Percentiles rank a stretch among this genome's conserved stretches.
Evolutionary conservation across 805 yeast genomes (phyloP).

Genomic region (Dipodascus geniculatus): DNA sequence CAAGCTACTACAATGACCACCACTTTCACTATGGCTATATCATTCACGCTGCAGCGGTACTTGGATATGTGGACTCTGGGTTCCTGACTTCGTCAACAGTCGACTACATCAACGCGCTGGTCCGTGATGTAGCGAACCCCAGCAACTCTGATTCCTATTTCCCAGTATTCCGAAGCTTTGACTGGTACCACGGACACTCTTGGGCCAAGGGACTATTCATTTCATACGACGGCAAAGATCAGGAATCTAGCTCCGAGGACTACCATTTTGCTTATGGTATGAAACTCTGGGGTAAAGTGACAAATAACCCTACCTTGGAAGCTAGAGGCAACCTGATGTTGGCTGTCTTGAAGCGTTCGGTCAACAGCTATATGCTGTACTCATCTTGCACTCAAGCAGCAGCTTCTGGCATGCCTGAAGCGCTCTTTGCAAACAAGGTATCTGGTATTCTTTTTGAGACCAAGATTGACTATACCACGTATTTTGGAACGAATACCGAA

Average conservation of each 20-base stretch:
- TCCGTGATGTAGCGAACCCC: slow-evolving; percentile 61
- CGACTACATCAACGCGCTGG: slow-evolving; percentile 47
- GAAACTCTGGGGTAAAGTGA: slow-evolving; percentile 55
- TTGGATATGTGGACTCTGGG: slow-evolving; percentile 48
- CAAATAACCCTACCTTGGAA: slow-evolving; percentile 40
- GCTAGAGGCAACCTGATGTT: slow-evolving; percentile 47
- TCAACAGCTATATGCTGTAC: slow-evolving; percentile 45
- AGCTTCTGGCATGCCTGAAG: slow-evolving; percentile 39
- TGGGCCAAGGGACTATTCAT: slow-evolving; percentile 62
- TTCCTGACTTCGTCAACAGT: slow-evolving; percentile 37
- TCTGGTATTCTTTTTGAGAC: slow-evolving; percentile 62
- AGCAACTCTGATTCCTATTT: slow-evolving; percentile 37
- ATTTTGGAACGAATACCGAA: slow-evolving; percentile 48
- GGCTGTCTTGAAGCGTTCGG: slow-evolving; percentile 40
- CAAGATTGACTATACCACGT: slow-evolving; percentile 62
- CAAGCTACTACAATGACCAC: slow-evolving; percentile 72
- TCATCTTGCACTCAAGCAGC: slow-evolving; percentile 21
- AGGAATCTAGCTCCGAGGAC: slow-evolving; percentile 63
- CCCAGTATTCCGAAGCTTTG: slow-evolving; percentile 57
- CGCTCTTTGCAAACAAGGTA: slow-evolving; percentile 46
- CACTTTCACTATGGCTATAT: slow-evolving; percentile 83
- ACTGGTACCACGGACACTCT: slow-evolving; percentile 64
- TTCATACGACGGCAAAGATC: slow-evolving; percentile 58
- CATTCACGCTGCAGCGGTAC: slow-evolving; percentile 70
- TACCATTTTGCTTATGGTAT: slow-evolving; percentile 57